phyloP scores from a whole-genome alignment of 331 rosid genomes.

The Malus hybrid region DNA sequence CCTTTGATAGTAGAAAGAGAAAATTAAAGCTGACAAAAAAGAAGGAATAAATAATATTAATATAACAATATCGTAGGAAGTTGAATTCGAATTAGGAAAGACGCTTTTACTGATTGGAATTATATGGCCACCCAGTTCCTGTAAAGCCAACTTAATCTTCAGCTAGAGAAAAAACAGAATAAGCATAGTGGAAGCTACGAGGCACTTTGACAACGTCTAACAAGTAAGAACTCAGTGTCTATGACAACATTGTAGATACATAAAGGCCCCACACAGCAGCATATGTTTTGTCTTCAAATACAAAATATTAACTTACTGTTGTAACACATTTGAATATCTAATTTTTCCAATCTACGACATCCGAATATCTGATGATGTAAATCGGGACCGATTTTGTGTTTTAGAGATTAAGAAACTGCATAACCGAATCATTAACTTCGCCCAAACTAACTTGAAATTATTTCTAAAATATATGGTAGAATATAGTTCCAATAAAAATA shows the following conservation, averaged over 20 bases:
- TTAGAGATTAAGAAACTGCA: not conserved
- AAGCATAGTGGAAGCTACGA: not conserved
- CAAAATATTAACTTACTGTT: not conserved
- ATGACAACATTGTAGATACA: slow-evolving; percentile 4
- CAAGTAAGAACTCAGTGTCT: not conserved
- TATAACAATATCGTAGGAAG: not conserved
- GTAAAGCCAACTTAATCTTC: slow-evolving; percentile 19
- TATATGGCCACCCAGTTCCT: slow-evolving; percentile 15
- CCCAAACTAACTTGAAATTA: not conserved
- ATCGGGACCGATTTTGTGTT: too few species aligned
- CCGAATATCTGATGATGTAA: not conserved
- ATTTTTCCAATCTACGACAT: too few species aligned
- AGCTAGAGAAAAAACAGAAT: not conserved
- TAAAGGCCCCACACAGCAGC: not conserved
- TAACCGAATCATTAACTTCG: not conserved
- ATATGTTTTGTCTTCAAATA: not conserved
- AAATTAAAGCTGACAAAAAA: not conserved
- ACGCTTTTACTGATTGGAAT: not conserved
- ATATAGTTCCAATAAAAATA: not conserved
- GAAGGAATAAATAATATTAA: not conserved
- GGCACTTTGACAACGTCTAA: not conserved
- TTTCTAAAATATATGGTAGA: not conserved
- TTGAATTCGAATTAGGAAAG: not conserved
- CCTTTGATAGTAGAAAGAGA: not conserved
- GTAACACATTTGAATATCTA: too few species aligned